Conservation (phyloP, 306 rosid species). For the Canavalia gladiata region DNA sequence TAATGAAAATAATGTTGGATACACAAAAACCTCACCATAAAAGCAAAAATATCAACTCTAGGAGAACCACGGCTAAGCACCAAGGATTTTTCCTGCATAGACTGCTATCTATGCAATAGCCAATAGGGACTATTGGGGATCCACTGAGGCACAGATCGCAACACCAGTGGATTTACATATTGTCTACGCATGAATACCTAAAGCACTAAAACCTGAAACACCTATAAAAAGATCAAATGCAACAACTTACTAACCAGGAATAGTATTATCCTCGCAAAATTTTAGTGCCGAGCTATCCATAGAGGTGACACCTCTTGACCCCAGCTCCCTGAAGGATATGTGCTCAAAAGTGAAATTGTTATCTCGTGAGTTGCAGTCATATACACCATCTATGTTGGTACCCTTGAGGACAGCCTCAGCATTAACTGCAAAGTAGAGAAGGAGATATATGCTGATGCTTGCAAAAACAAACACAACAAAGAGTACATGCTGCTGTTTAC, state of each 20-base stretch:
- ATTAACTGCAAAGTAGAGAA: conserved; percentile 53
- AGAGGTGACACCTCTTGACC: conserved; percentile 61
- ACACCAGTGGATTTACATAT: conserved; percentile 11
- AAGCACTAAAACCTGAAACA: conserved; percentile 33
- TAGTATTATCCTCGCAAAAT: conserved; percentile 68
- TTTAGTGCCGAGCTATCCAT: conserved; percentile 67
- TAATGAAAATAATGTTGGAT: conserved; percentile 15
- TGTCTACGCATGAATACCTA: conserved; percentile 22
- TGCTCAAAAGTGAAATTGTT: conserved; percentile 64
- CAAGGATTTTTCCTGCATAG: not conserved
- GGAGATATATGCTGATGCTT: conserved; percentile 29
- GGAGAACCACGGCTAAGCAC: conserved; percentile 28
- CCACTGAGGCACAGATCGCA: not conserved
- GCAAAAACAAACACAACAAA: not conserved
- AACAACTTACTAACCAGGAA: conserved; percentile 70
- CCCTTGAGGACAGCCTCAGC: conserved; percentile 75
- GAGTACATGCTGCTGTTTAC: not conserved
- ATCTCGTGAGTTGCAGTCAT: conserved; percentile 65
- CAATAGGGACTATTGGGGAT: conserved; percentile 27
- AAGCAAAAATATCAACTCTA: conserved; percentile 29
- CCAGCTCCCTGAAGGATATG: conserved; percentile 68
- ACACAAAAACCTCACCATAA: conserved; percentile 16
- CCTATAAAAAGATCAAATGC: conserved; percentile 33
- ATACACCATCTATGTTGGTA: conserved; percentile 64
- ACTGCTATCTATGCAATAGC: conserved; percentile 12